Base-by-base conservation (phyloP, 2,329 filamentous ascomycete species). In the Paecilomyces dactylethromorphus region DNA sequence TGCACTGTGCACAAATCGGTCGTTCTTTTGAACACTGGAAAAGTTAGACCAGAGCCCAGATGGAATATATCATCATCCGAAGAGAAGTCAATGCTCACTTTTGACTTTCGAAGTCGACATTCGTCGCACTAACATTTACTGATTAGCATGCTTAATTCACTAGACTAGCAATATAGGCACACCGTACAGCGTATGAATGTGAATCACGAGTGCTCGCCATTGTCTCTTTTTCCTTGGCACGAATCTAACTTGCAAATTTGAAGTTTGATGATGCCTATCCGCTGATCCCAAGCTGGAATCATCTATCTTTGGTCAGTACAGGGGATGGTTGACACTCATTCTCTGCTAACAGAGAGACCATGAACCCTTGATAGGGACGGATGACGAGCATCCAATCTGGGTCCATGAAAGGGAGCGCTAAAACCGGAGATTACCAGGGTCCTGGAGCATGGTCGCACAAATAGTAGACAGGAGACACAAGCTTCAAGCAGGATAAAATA, bases 21-120 rank as follows among this genome's bases (percentile, higher is more conserved):
- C 69, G 71, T 62, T 75, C 74, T 66, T 77, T 77, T 13, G 75
- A 76, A 60, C 75, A 77, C 75, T 77, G 52, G 15, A 26, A 11
- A 24, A 51, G 33, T 55, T 18, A 29, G 33, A 56, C 6, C 33
- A 53, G 45, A 21, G 39, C 7, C 35, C 18, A 45, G 21, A 45
- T n/a, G 15, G 18, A 18, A 18, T 1, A 45, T 8, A 45, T 2
- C 18, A n/a, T n/a, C 15, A n/a, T n/a, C 21, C 6, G 3, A n/a
- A 18, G 39, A 45, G 15, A n/a, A 45, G n/a, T 8, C 39, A 45
- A 45, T 6, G 57, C 66, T 63, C 63, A 75, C 73, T 68, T 69
- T 75, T 55, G 73, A 75, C 61, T 75, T 75, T 60, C 73, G 68
- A 31, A 74, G 65, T 56, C 73, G 71, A 58, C 73, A 75, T 65